Conservation (phyloP, 371 early-diverging fungal species). For the Basidiobolus heterosporus region DNA sequence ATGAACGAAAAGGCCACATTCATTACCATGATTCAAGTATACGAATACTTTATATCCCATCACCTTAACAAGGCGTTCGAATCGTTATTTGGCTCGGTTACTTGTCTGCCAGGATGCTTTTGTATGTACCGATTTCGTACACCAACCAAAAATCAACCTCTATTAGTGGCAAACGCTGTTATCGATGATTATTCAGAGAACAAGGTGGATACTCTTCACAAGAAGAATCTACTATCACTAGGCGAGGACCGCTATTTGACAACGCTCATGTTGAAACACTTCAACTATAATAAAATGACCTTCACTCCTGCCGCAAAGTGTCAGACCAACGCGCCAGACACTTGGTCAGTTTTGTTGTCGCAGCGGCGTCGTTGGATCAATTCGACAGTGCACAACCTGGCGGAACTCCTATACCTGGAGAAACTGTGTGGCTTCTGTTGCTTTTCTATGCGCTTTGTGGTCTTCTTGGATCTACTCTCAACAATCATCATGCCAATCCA, state of each 20-base stretch:
- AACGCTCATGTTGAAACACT: conserved; percentile 95
- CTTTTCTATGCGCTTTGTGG: conserved; percentile 93
- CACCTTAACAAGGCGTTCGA: conserved; percentile 77
- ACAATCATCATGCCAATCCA: conserved; percentile 86
- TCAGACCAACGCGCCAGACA: conserved; percentile 93
- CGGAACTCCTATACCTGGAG: conserved; percentile 75
- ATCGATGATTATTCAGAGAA: conserved; percentile 91
- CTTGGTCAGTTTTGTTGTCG: conserved; percentile 85
- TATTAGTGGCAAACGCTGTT: conserved; percentile 80
- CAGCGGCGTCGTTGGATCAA: conserved; percentile 97
- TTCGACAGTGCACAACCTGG: conserved; percentile 91
- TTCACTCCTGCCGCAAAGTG: conserved; percentile 94
- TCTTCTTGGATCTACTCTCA: conserved; percentile 79
- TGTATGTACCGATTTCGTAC: conserved; percentile 83
- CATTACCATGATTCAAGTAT: conserved; percentile 87
- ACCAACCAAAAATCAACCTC: conserved; percentile 65
- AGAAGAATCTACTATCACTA: conserved; percentile 72
- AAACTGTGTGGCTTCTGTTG: conserved; percentile 93
- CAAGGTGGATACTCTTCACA: conserved; percentile 93
- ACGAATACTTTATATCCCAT: conserved; percentile 78
- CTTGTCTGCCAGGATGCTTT: conserved; percentile 93
- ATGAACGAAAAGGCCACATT: conserved; percentile 77
- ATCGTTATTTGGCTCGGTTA: conserved; percentile 70
- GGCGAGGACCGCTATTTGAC: conserved; percentile 90
- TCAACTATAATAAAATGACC: conserved; percentile 92